phyloP scores from a whole-genome alignment of 2,329 filamentous ascomycete species.

The Sporothrix dimorphospora region DNA sequence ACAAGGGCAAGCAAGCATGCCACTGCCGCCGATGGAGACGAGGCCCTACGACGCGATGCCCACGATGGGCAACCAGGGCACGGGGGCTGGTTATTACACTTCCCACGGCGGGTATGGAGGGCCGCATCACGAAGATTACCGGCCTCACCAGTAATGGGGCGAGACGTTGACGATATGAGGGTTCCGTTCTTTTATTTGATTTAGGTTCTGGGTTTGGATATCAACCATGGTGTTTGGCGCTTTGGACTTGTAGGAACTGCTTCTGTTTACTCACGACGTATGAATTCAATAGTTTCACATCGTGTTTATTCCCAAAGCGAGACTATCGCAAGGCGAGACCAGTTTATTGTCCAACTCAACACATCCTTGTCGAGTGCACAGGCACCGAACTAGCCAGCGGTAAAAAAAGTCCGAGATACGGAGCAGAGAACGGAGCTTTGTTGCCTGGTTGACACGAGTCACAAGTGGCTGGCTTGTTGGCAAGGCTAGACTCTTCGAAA shows the following conservation, averaged over 20 bases:
- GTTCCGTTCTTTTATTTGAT: not conserved
- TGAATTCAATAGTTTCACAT: not conserved
- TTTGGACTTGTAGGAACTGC: not conserved
- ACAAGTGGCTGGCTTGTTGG: not conserved
- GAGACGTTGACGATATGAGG: not conserved
- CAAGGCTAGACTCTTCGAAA: not conserved
- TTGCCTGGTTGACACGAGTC: not conserved
- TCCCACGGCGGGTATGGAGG: not conserved
- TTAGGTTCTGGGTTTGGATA: not conserved
- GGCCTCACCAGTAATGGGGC: not conserved
- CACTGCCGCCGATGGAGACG: not conserved
- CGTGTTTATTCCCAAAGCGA: not conserved
- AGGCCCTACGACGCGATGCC: not conserved
- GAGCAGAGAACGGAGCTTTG: not conserved
- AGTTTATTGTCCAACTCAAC: not conserved
- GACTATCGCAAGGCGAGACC: not conserved
- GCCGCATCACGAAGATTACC: not conserved
- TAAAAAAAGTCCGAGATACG: not conserved
- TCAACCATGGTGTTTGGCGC: not conserved
- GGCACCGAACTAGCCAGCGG: not conserved
- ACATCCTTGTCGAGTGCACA: not conserved
- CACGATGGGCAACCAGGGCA: not conserved
- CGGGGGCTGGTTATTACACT: not conserved
- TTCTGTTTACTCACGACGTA: not conserved
- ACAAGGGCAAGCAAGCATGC: not conserved